Conservation (phyloP, 2,329 filamentous ascomycete genomes). For the Trichoderma endophyticum region DNA sequence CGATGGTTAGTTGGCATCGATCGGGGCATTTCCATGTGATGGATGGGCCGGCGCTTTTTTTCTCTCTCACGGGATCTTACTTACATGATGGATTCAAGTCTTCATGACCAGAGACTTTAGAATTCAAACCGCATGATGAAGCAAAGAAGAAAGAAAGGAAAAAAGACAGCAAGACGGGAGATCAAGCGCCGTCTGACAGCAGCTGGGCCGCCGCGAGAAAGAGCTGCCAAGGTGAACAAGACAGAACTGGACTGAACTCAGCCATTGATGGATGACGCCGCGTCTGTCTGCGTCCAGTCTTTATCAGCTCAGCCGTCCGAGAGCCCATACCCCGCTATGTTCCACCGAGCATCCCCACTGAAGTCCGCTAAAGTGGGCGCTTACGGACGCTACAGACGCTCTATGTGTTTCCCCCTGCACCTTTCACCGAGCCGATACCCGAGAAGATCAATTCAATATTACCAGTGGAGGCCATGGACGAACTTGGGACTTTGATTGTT, state of each 20-base stretch:
- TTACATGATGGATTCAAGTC: slow-evolving; percentile 22
- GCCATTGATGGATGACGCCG: neutral
- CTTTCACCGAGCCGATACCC: neutral
- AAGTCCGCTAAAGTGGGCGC: neutral
- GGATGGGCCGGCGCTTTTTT: neutral
- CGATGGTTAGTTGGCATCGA: neutral
- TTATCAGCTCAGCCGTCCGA: neutral
- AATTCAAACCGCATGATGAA: neutral
- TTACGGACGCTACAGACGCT: neutral
- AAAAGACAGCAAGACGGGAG: neutral
- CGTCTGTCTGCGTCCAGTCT: neutral
- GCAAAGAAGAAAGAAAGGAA: neutral
- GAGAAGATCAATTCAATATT: neutral
- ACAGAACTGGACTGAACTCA: neutral
- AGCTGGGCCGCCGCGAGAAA: slow-evolving; percentile 6
- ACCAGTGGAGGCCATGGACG: no score
- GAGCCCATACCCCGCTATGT: slow-evolving; percentile 5
- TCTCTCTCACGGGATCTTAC: neutral
- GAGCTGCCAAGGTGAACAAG: slow-evolving; percentile 3
- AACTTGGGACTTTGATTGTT: no score
- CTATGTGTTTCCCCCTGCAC: neutral
- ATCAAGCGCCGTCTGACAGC: neutral
- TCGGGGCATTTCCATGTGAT: neutral
- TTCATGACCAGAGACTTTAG: slow-evolving; percentile 17
- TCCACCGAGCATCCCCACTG: neutral